Conservation (phyloP, 208 protist genomes). For the Acanthamoeba triangularis region DNA sequence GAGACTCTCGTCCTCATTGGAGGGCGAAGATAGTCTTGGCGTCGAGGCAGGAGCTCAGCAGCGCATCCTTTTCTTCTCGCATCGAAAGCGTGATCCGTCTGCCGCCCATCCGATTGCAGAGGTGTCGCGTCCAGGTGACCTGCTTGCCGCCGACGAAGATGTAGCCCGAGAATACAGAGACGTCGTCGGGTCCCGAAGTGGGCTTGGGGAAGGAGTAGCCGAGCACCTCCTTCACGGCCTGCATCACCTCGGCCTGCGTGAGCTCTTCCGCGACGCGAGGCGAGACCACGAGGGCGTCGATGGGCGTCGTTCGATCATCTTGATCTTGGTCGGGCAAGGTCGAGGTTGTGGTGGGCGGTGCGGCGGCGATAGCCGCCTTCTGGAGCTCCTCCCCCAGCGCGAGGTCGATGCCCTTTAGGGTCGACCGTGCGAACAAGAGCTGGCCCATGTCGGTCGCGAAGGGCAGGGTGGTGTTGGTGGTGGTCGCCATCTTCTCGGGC, state of each 20-base stretch:
- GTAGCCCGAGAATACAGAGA: constrained; percentile 10
- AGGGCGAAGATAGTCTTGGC: background rate
- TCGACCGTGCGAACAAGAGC: background rate
- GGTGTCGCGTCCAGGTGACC: background rate
- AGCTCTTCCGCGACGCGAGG: background rate
- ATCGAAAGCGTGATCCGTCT: background rate
- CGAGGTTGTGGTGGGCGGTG: background rate
- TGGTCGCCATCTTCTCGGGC: background rate
- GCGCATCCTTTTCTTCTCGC: constrained; percentile 8
- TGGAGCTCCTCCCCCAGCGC: background rate
- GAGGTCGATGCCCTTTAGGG: constrained; percentile 2
- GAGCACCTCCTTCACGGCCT: background rate
- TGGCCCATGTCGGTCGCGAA: background rate
- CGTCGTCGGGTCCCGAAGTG: background rate
- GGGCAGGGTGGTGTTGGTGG: background rate
- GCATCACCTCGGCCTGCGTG: background rate
- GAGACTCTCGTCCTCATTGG: background rate
- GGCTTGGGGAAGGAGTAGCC: background rate
- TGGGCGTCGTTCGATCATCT: background rate
- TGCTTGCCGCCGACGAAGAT: constrained; percentile 9
- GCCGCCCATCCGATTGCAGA: background rate
- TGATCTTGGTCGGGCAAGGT: background rate
- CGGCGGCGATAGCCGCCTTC: background rate
- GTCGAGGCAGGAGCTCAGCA: background rate
- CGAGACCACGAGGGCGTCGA: background rate